These are phyloP conservation scores for Ceratocystiopsis minuta DNA, from an alignment of 2,329 filamentous ascomycete genomes.

Conservation along the genomic window DNA sequence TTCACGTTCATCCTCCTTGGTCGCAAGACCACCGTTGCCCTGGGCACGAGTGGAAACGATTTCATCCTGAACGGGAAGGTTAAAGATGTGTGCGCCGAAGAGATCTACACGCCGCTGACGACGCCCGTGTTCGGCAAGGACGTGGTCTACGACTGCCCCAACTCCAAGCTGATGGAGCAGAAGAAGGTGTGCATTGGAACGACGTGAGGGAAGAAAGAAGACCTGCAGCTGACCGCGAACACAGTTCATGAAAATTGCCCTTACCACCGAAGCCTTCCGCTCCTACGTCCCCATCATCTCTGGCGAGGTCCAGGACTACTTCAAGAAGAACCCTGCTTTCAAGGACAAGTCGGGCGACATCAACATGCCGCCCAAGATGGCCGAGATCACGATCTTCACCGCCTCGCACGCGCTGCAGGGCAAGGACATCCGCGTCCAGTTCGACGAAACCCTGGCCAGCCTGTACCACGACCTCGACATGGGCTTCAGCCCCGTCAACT, in stretches of 20 bases:
- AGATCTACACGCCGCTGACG: constrained; percentile 32
- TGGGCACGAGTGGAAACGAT: constrained; percentile 33
- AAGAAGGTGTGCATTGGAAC: constrained; percentile 43
- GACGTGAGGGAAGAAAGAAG: too few species aligned
- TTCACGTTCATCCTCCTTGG: constrained; percentile 37
- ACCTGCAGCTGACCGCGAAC: too few species aligned
- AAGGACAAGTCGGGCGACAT: constrained; percentile 40
- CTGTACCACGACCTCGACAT: constrained; percentile 67
- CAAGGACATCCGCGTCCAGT: constrained; percentile 53
- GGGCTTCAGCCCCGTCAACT: constrained; percentile 67
- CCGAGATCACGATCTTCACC: constrained; percentile 68
- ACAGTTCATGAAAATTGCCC: constrained; percentile 52
- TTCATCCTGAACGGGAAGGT: constrained; percentile 38
- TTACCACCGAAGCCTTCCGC: constrained; percentile 45
- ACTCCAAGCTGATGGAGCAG: constrained; percentile 74
- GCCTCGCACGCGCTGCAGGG: constrained; percentile 59
- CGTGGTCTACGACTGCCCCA: constrained; percentile 72
- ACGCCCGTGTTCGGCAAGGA: constrained; percentile 52
- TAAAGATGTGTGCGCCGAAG: constrained; percentile 33
- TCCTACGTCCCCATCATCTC: constrained; percentile 55
- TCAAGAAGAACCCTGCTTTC: constrained; percentile 38
- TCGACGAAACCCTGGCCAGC: constrained; percentile 54
- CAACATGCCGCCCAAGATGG: constrained; percentile 48
- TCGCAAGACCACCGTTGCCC: constrained; percentile 29
- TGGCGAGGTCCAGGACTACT: constrained; percentile 47